Evolutionary conservation across 179 eudicot genomes (phyloP).

Genomic region (Silene coronaria): DNA sequence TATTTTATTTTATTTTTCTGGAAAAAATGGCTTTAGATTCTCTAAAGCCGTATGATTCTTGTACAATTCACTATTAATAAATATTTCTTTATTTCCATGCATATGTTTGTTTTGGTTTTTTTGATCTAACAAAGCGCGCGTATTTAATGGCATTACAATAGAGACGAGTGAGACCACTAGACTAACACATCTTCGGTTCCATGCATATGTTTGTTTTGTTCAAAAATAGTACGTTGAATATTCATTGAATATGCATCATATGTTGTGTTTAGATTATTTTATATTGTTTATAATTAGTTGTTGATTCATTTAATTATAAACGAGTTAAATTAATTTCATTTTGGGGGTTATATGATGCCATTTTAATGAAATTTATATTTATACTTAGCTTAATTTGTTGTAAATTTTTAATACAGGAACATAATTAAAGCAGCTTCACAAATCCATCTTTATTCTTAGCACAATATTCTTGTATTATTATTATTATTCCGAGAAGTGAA

Average conservation of each 20-base stretch:
- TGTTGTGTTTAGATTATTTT: background rate
- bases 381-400: background rate
- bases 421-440: constrained; percentile 20
- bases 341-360: background rate
- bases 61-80: constrained; percentile 19
- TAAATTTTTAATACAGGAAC: constrained; percentile 7
- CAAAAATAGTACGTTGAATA: background rate
- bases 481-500: constrained; percentile 20
- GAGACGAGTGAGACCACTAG: too few species aligned
- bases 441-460: constrained; percentile 19
- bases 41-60: constrained; percentile 27
- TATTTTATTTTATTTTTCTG: background rate
- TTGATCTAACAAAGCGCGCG: too few species aligned
- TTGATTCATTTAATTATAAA: background rate
- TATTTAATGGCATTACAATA: too few species aligned
- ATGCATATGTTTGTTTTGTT: too few species aligned
- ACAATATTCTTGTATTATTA: constrained; percentile 5
- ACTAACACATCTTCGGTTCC: too few species aligned
- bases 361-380: background rate
- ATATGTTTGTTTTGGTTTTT: too few species aligned
- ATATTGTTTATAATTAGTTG: background rate
- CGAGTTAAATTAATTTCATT: background rate
- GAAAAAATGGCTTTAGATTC: constrained; percentile 24
- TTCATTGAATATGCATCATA: background rate
- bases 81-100: too few species aligned